Evolutionary conservation across 2,329 filamentous ascomycete species (phyloP), one percentile per base, ranked within the genome.

Genomic region (Penicillium capsulatum): DNA sequence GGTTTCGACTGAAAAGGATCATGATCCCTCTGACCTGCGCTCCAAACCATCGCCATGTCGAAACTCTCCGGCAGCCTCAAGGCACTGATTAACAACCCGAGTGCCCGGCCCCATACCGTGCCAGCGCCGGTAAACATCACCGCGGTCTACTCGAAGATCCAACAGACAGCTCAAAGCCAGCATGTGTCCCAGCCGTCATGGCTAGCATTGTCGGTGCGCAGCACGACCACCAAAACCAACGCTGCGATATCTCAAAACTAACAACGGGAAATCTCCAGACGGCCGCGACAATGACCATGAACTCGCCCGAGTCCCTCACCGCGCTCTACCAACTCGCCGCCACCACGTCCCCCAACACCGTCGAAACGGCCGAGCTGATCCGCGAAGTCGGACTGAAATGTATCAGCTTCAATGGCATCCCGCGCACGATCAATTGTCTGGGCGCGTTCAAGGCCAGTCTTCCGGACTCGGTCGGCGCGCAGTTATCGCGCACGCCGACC

Each of bases 261-360:
- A 22, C 9, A 22, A n/a, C n/a, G 19, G 9, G 11, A n/a, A 11
- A 7, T 28, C 10, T 15, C n/a, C 9, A 87, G 81, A 84, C 86
- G 1, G 87, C 86, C 20, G 82, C 86, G 13, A 88, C 86, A 2
- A 86, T 91, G 69, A 92, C 87, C 1, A 80, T 92, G 71, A 92
- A 94, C 70, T 89, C 86, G 2, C 86, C 86, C 16, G 83, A 85
- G 41, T 84, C 85, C 35, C 46, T 54, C 10, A 28, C 44, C 20
- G 44, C 41, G 14, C 44, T 54, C 7, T 51, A 48, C 41, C 39
- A 51, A 17, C 35, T 54, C 10, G 45, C 44, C 22, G 31, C 45
- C 34, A 31, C 20, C 27, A 38, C 55, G 6, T 45, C 58, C 2
- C 19, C 52, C 9, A 42, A 57, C 1, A 50, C 60, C 22, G 36